Base-by-base conservation (phyloP, 2,329 filamentous ascomycete genomes). In the Cladosporium sp. region DNA sequence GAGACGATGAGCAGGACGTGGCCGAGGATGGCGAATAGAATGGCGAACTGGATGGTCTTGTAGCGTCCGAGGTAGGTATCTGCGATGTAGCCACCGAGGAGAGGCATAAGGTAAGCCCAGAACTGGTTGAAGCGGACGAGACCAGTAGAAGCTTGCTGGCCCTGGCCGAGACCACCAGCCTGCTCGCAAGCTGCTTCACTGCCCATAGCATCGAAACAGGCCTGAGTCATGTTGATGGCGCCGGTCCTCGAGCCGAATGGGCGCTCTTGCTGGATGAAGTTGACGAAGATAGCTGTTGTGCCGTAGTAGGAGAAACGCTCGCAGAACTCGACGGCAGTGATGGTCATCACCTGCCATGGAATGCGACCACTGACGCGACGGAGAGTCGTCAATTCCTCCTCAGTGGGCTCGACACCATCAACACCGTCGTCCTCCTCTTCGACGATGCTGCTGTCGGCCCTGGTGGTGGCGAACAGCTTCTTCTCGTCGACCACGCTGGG, bases 1-100 rank as follows among this genome's bases (percentile, higher is more conserved):
- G 87, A 84, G 36, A 85, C 73, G 58, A 89, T 83, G 17, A 91
- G 77, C 60, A 91, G 79, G 38, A 82, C 74, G 73, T 90, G 87
- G 34, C 88, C 88, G 55, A 86, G 67, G 66, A 88, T 84, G 8
- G 86, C 85, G 59, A 87, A 78, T 11, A 76, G 75, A 49, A 78
- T 87, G 62, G 88, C 86, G 67, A 81, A 83, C 70, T 86, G 80
- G 65, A 90, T 89, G 19, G 88, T 89, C 63, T 81, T 79, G 75
- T 84, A 90, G 59, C 87, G 85, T 19, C 88, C 88, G 69, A 83
- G 80, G 69, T 86, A 86, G 60, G 85, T 82, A 74, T 92, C 88
- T 11, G 88, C 88, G 11, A 81, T 73, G 38, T 80, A 70, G 1
- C 81, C 81, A 39, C 72, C 72, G 1, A 77, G 12, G 1, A 79